Conservation (phyloP, 768 basidiomycete species). For the Lentinula lateritia region DNA sequence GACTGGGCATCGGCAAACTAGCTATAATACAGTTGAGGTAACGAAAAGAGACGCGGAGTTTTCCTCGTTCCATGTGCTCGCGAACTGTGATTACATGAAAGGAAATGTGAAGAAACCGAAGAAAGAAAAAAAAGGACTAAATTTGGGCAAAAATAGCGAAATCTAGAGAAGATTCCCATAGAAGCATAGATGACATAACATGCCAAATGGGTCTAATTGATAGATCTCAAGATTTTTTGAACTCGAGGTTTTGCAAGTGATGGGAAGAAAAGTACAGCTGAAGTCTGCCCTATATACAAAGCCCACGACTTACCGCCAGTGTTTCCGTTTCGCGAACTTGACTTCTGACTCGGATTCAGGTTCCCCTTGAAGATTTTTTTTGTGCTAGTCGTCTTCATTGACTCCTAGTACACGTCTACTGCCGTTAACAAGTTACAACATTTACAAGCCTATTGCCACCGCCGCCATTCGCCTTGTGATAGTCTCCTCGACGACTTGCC, state of each 20-base stretch:
- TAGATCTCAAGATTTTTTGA: not conserved
- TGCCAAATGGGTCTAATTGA: not conserved
- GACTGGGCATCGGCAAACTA: not conserved
- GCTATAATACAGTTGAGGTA: not conserved
- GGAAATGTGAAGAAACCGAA: not conserved
- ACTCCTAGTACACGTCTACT: not conserved
- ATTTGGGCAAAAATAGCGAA: not conserved
- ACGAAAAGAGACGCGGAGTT: not conserved
- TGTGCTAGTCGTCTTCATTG: not conserved
- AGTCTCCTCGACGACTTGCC: not conserved
- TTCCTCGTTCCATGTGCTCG: not conserved
- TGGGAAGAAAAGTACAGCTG: not conserved
- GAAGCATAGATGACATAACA: not conserved
- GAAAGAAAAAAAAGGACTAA: not conserved
- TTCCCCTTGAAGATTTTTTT: not conserved
- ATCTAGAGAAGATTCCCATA: not conserved
- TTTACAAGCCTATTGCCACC: not conserved
- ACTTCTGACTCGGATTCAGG: not conserved
- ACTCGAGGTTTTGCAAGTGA: not conserved
- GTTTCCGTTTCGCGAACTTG: not conserved
- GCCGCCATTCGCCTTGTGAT: not conserved
- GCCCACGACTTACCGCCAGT: not conserved
- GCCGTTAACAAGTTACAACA: not conserved
- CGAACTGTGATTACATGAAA: not conserved
- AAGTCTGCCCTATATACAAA: not conserved